Conservation (phyloP, 257 asterid genomes). For the Petunia axillaris region DNA sequence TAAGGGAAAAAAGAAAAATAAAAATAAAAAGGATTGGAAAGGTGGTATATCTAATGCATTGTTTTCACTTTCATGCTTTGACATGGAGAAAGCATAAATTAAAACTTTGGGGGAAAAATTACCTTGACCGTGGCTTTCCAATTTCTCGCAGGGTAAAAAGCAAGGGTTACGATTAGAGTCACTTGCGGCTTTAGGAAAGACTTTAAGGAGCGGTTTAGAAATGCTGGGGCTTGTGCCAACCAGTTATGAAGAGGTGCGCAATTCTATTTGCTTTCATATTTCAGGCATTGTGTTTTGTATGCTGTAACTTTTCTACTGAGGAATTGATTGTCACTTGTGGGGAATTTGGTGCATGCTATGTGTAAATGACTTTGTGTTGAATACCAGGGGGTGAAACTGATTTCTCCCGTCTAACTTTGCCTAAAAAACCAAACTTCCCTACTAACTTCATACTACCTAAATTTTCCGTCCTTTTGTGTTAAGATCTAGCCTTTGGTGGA, state of each 20-base stretch:
- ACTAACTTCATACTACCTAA: not conserved
- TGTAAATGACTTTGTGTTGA: not conserved
- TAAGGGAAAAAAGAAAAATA: too few species aligned
- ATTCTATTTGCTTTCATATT: not conserved
- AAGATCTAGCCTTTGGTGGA: not conserved
- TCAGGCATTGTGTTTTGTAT: not conserved
- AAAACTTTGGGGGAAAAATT: not conserved
- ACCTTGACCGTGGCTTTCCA: slow-evolving; percentile 20
- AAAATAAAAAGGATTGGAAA: not conserved
- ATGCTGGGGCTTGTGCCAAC: slow-evolving; percentile 78
- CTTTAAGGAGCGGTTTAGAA: slow-evolving; percentile 54
- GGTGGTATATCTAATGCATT: not conserved
- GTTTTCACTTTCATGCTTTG: not conserved
- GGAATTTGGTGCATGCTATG: not conserved
- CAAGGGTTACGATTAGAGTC: slow-evolving; percentile 73
- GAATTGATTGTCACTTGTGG: slow-evolving; percentile 17
- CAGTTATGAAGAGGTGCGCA: slow-evolving; percentile 68
- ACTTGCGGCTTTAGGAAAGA: slow-evolving; percentile 69
- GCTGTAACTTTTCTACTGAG: not conserved
- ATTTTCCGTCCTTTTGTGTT: not conserved
- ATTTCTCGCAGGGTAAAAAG: slow-evolving; percentile 80
- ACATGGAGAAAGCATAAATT: not conserved
- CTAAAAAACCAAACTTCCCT: not conserved
- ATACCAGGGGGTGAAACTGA: not conserved
- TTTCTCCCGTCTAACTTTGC: not conserved